These are phyloP conservation scores for Trichosporon asahii DNA, from an alignment of 1,284 basidiomycete species.

Conservation along the genomic window DNA sequence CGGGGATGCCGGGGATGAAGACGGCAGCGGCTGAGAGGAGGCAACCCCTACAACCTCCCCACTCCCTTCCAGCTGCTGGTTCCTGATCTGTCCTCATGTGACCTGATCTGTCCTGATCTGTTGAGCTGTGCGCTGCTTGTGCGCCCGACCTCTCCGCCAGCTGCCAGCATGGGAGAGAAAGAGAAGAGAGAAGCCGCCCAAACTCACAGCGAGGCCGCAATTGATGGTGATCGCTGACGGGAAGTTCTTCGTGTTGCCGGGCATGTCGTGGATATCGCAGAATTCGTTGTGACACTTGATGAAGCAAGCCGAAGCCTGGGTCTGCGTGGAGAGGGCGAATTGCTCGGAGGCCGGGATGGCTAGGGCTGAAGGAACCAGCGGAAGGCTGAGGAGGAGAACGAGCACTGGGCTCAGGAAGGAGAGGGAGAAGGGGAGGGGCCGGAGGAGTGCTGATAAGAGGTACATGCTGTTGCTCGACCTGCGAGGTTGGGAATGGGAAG, in stretches of 20 bases:
- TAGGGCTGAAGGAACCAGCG: neutral
- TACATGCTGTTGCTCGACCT: too few relatives aligned
- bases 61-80: too few relatives aligned
- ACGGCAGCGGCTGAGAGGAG: too few relatives aligned
- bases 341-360: neutral
- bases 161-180: too few relatives aligned
- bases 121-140: too few relatives aligned
- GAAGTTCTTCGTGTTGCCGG: slow-evolving; percentile 20
- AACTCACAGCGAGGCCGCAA: slow-evolving; percentile 34
- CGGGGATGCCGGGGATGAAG: neutral
- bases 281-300: slow-evolving; percentile 27
- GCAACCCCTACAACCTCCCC: too few relatives aligned
- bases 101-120: too few relatives aligned
- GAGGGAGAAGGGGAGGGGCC: neutral
- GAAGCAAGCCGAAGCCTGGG: slow-evolving; percentile 28
- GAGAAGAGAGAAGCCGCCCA: too few relatives aligned
- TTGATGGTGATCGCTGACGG: slow-evolving; percentile 27
- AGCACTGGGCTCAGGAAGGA: neutral
- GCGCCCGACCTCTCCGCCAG: too few relatives aligned
- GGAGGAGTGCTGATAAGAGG: too few relatives aligned
- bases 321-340: neutral
- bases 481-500: too few relatives aligned
- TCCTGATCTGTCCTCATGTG: too few relatives aligned
- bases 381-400: neutral
- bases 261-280: slow-evolving; percentile 19